phyloP scores from a whole-genome alignment of 176 grass and related monocot genomes.

The Eragrostis curvula region DNA sequence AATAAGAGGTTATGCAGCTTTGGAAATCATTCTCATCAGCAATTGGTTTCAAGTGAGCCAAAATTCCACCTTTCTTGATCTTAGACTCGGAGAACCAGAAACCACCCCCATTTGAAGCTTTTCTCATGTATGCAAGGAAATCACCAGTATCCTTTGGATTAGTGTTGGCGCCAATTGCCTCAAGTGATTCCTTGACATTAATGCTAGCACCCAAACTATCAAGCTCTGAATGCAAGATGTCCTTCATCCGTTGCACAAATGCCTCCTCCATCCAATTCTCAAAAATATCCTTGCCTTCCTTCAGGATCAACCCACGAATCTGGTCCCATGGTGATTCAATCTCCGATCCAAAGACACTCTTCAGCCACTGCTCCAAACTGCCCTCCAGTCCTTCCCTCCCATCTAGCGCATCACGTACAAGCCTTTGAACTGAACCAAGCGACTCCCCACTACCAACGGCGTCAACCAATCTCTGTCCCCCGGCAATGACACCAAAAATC shows the following conservation, averaged over 20 bases:
- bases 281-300: conserved; percentile 86
- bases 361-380: conserved; percentile 92
- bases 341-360: conserved; percentile 86
- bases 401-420: conserved; percentile 69
- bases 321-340: conserved; percentile 96
- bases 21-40: conserved; percentile 90
- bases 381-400: conserved; percentile 72
- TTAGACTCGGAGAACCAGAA: conserved; percentile 97
- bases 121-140: conserved; percentile 65
- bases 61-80: conserved; percentile 81
- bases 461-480: conserved; percentile 62
- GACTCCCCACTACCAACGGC: conserved; percentile 68
- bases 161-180: conserved; percentile 55
- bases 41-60: conserved; percentile 80
- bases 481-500: conserved; percentile 67
- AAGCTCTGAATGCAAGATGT: conserved; percentile 81
- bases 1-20: conserved; percentile 76
- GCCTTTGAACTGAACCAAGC: conserved; percentile 71
- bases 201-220: conserved; percentile 60
- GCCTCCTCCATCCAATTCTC: conserved; percentile 86
- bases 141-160: conserved; percentile 53
- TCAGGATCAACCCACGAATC: conserved; percentile 83
- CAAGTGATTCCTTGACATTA: conserved; percentile 68
- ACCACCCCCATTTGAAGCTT: conserved; percentile 53
- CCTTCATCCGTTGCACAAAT: conserved; percentile 83